These are phyloP conservation scores for Fonsecaea nubica DNA, from an alignment of 2,329 filamentous ascomycete genomes.

Conservation along the genomic window DNA sequence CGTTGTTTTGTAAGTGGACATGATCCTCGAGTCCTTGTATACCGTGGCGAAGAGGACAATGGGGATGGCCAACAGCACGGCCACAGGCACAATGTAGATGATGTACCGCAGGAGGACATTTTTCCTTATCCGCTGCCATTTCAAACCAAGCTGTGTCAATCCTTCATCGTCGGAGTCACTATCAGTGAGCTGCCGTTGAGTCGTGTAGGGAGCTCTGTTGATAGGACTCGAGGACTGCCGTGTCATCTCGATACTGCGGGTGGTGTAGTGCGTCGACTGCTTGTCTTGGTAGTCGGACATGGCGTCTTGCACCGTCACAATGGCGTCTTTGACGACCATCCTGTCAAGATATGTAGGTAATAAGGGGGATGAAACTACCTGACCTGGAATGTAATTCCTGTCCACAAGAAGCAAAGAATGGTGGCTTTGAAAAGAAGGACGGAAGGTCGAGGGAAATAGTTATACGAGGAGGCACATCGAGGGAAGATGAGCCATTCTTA, in stretches of 20 bases:
- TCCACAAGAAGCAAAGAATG: constrained; percentile 1
- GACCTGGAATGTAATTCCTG: not conserved
- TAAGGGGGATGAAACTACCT: not conserved
- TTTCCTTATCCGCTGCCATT: constrained; percentile 23
- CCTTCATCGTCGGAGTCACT: constrained; percentile 14
- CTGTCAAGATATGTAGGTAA: not conserved
- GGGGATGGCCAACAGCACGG: constrained; percentile 31
- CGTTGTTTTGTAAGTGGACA: constrained; percentile 10
- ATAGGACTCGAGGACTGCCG: constrained; percentile 2
- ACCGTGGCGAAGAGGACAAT: constrained; percentile 35
- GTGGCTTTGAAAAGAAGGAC: not conserved
- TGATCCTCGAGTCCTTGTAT: constrained; percentile 39
- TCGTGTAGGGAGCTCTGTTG: not conserved
- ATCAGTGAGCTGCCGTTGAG: constrained; percentile 10
- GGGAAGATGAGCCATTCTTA: not conserved
- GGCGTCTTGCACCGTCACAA: constrained; percentile 23
- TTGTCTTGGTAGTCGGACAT: constrained; percentile 22
- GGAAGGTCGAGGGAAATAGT: not conserved
- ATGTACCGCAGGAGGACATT: constrained; percentile 33
- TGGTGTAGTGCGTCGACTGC: constrained; percentile 1
- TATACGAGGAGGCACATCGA: not conserved
- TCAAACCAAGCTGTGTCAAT: constrained; percentile 23
- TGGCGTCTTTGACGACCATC: constrained; percentile 26
- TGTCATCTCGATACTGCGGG: constrained; percentile 11
- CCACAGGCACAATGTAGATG: constrained; percentile 34